Conservation (phyloP, 768 basidiomycete genomes). For the Pleurotus giganteus region DNA sequence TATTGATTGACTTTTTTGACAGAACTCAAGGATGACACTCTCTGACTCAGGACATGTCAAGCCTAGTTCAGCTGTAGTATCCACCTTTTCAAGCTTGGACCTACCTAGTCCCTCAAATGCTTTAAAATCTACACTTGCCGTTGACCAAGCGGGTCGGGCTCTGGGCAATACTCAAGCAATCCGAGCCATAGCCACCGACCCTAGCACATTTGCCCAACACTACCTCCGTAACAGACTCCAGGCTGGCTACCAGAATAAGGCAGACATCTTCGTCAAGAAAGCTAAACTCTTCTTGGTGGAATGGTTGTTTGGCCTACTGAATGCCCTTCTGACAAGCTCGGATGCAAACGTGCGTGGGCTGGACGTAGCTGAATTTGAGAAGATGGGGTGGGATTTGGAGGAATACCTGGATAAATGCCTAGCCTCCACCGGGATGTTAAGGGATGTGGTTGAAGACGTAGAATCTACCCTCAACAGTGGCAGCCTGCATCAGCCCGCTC, state of each 20-base stretch:
- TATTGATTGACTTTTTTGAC: too few relatives aligned
- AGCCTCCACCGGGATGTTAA: neutral
- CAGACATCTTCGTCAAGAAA: neutral
- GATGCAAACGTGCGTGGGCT: neutral
- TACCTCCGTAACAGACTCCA: neutral
- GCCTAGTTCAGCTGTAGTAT: too few relatives aligned
- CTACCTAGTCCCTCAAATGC: too few relatives aligned
- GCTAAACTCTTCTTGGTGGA: neutral
- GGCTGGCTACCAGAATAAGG: neutral
- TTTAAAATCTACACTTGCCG: too few relatives aligned
- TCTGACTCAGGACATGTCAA: too few relatives aligned
- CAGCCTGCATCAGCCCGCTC: too few relatives aligned
- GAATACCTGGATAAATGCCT: neutral
- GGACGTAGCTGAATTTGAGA: neutral
- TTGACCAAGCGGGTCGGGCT: too few relatives aligned
- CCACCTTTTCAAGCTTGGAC: too few relatives aligned
- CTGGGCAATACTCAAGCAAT: neutral
- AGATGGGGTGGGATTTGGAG: constrained; percentile 1
- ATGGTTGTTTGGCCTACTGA: neutral
- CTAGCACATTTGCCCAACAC: neutral
- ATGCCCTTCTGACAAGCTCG: neutral
- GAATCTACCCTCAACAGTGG: neutral
- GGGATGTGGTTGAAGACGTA: neutral
- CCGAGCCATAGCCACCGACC: neutral
- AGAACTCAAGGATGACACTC: too few relatives aligned